These are phyloP conservation scores for Aurifilum marmelostoma DNA, from an alignment of 2,329 filamentous ascomycete genomes.

Conservation along the genomic window DNA sequence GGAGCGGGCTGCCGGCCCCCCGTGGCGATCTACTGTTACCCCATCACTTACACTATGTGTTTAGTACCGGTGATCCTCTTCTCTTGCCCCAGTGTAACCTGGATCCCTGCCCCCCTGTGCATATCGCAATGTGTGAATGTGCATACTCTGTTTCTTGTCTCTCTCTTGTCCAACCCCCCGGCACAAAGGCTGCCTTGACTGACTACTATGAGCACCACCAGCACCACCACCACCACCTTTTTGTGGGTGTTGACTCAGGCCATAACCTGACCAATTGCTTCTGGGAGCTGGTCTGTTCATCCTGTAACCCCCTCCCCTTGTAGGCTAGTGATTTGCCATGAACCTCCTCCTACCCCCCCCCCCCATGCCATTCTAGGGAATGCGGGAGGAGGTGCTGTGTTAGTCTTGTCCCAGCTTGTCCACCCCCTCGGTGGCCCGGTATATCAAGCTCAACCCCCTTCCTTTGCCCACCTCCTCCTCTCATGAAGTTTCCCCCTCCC, in stretches of 20 bases:
- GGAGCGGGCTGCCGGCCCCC: neutral
- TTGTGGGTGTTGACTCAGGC: conserved; percentile 17
- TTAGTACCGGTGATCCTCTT: conserved; percentile 10
- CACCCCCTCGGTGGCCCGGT: conserved; percentile 4
- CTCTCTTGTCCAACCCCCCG: neutral
- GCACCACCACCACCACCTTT: conserved; percentile 10
- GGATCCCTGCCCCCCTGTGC: conserved; percentile 5
- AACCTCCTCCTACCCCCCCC: conserved; percentile 3
- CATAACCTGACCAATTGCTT: conserved; percentile 15
- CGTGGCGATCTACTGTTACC: conserved; percentile 1
- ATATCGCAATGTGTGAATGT: conserved; percentile 19
- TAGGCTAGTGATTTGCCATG: conserved; percentile 4
- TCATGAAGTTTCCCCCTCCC: neutral
- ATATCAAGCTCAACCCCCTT: conserved; percentile 24
- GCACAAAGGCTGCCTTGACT: conserved; percentile 10
- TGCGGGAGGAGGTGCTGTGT: conserved; percentile 2
- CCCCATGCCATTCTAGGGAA: conserved; percentile 19
- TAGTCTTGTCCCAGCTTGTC: conserved; percentile 11
- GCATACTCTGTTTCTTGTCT: neutral
- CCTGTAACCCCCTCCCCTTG: conserved; percentile 7
- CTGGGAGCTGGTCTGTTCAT: conserved; percentile 16
- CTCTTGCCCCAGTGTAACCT: neutral
- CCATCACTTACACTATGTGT: conserved; percentile 4
- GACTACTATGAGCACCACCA: too few relatives aligned
- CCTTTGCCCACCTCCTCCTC: conserved; percentile 8